These are phyloP conservation scores for Candida orba DNA, from an alignment of 805 yeast species.

Conservation along the genomic window DNA sequence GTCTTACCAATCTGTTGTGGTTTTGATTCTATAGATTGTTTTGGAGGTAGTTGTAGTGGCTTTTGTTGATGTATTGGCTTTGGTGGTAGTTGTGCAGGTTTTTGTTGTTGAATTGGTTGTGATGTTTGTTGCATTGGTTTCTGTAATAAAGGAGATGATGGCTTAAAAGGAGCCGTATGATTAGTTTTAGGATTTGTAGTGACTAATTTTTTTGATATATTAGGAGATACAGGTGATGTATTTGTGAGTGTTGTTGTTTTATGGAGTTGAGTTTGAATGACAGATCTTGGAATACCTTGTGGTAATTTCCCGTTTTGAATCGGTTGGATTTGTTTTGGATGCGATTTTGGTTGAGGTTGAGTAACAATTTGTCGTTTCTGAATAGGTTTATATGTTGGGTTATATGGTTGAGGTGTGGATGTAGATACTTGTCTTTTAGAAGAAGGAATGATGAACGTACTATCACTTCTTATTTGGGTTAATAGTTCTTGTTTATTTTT, in stretches of 20 bases:
- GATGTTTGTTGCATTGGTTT: not conserved
- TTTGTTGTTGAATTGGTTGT: not conserved
- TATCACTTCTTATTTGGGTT: slow-evolving; percentile 20
- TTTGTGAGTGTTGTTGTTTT: too few relatives aligned
- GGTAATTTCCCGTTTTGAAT: not conserved
- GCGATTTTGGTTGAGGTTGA: not conserved
- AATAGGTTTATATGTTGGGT: not conserved
- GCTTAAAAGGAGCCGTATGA: not conserved
- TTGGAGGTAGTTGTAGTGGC: not conserved
- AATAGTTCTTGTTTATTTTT: slow-evolving; percentile 19
- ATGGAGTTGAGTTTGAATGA: too few relatives aligned
- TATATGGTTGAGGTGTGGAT: not conserved
- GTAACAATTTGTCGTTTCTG: not conserved
- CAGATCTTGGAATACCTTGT: not conserved
- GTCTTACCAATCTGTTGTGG: not conserved
- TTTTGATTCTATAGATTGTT: not conserved
- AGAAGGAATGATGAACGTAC: slow-evolving; percentile 2
- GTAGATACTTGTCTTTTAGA: slow-evolving; percentile 1
- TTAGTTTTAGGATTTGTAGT: too few relatives aligned
- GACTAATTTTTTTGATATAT: not conserved
- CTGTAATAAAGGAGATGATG: not conserved
- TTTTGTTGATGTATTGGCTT: not conserved
- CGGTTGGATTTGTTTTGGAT: not conserved
- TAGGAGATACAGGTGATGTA: not conserved
- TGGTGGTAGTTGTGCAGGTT: not conserved